Conservation (phyloP, 108 stramenopile genomes). For the Bacterosira constricta region DNA sequence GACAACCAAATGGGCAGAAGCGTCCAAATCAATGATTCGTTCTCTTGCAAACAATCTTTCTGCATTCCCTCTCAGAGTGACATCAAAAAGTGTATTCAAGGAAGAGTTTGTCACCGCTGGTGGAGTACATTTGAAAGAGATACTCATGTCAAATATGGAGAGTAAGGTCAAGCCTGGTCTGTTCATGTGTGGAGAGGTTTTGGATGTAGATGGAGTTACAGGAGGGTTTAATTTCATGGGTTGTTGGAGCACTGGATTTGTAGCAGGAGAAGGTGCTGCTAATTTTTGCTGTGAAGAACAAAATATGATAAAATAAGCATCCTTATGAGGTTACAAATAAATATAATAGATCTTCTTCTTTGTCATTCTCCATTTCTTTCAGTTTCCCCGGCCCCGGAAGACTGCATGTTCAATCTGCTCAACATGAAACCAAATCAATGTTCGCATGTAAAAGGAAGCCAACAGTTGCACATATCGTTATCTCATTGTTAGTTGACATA, state of each 20-base stretch:
- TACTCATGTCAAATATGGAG: slow-evolving; percentile 85
- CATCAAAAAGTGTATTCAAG: slow-evolving; percentile 86
- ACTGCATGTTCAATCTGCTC: too few relatives aligned
- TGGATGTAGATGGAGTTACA: slow-evolving; percentile 91
- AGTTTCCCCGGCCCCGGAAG: too few relatives aligned
- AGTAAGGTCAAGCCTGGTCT: slow-evolving; percentile 72
- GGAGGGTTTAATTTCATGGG: slow-evolving; percentile 92
- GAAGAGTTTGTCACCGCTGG: slow-evolving; percentile 96
- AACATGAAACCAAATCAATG: too few relatives aligned
- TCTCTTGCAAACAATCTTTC: slow-evolving; percentile 55
- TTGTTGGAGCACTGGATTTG: slow-evolving; percentile 88
- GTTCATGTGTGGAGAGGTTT: slow-evolving; percentile 83
- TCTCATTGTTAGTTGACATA: too few relatives aligned
- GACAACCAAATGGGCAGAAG: slow-evolving; percentile 62
- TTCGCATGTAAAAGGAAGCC: too few relatives aligned
- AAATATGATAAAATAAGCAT: too few relatives aligned
- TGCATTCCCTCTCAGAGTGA: slow-evolving; percentile 62
- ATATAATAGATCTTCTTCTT: too few relatives aligned
- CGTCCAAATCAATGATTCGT: slow-evolving; percentile 73
- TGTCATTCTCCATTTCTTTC: too few relatives aligned
- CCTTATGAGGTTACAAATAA: too few relatives aligned
- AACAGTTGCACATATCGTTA: too few relatives aligned
- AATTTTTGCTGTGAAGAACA: slow-evolving; percentile 24
- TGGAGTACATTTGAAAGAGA: slow-evolving; percentile 74
- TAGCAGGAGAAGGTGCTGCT: slow-evolving; percentile 68